Percentiles rank a stretch among this genome's conserved stretches.
These are phyloP conservation scores for Venturia nashicola DNA, from an alignment of 2,329 filamentous ascomycete genomes.

Conservation along the genomic window DNA sequence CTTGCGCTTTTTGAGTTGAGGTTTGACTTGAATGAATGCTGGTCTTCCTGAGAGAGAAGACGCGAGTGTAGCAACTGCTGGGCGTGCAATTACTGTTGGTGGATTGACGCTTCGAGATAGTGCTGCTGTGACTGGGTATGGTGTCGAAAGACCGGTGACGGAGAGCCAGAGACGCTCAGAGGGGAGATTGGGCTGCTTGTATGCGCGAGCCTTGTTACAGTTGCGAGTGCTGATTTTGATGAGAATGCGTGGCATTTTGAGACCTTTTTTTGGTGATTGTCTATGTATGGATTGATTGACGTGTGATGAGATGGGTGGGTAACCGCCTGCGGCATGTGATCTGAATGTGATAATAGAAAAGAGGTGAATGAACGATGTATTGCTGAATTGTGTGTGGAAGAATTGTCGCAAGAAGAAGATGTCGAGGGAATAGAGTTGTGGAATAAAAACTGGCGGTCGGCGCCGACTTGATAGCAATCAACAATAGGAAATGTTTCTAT, in stretches of 20 bases:
- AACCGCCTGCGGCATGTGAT: not conserved
- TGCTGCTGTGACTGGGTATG: not conserved
- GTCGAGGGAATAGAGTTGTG: not conserved
- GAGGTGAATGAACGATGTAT: not conserved
- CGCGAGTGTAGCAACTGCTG: not conserved
- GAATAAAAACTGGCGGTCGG: not conserved
- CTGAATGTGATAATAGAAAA: not conserved
- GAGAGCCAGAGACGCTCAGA: not conserved
- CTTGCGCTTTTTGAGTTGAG: not conserved
- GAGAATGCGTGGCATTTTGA: not conserved
- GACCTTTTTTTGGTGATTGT: not conserved
- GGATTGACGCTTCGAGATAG: not conserved
- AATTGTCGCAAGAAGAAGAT: not conserved
- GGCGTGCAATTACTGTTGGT: not conserved
- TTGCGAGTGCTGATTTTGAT: not conserved
- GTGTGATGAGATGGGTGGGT: not conserved
- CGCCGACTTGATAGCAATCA: not conserved
- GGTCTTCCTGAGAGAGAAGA: not conserved
- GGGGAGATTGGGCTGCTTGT: not conserved
- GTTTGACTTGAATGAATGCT: not conserved
- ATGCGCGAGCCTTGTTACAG: not conserved
- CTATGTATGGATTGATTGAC: not conserved
- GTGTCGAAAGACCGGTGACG: not conserved
- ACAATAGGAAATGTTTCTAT: not conserved
- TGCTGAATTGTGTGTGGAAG: not conserved